These are phyloP conservation scores for Trypanosoma vivax DNA, from an alignment of 208 protist species.

Conservation along the genomic window DNA sequence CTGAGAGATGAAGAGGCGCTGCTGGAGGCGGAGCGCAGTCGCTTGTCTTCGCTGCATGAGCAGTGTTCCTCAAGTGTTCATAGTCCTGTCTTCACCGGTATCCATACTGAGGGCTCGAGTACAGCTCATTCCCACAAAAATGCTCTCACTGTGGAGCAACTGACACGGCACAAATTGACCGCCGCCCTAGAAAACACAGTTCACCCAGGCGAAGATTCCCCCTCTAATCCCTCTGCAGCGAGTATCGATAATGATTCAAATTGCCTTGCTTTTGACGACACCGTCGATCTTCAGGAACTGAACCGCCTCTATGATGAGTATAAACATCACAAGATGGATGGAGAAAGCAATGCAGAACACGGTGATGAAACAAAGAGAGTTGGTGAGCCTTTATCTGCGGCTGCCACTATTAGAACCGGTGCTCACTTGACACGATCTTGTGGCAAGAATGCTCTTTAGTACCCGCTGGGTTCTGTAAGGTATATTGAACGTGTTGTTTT, in stretches of 20 bases:
- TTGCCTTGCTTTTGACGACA: not conserved
- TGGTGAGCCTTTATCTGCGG: not conserved
- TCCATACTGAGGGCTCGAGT: not conserved
- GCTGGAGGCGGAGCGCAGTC: not conserved
- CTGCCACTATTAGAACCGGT: not conserved
- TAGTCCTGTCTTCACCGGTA: too few species aligned
- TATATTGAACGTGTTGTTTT: constrained; percentile 47
- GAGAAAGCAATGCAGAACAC: not conserved
- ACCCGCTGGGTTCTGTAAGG: not conserved
- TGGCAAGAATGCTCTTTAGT: not conserved
- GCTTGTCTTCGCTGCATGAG: too few species aligned
- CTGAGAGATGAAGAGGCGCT: not conserved
- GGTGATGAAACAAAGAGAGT: not conserved
- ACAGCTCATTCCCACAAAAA: not conserved
- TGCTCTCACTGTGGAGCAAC: not conserved
- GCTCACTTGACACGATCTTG: not conserved
- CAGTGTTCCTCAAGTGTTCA: too few species aligned
- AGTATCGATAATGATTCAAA: not conserved
- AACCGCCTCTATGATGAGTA: not conserved
- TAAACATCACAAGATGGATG: not conserved
- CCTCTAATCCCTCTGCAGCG: not conserved
- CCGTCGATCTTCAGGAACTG: not conserved
- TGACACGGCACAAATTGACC: not conserved
- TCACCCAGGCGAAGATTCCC: too few species aligned
- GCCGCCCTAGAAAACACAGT: not conserved